Percentiles rank a stretch among this genome's conserved stretches.
phyloP scores from a whole-genome alignment of 2,329 filamentous ascomycete genomes.

The Canariomyces notabilis region DNA sequence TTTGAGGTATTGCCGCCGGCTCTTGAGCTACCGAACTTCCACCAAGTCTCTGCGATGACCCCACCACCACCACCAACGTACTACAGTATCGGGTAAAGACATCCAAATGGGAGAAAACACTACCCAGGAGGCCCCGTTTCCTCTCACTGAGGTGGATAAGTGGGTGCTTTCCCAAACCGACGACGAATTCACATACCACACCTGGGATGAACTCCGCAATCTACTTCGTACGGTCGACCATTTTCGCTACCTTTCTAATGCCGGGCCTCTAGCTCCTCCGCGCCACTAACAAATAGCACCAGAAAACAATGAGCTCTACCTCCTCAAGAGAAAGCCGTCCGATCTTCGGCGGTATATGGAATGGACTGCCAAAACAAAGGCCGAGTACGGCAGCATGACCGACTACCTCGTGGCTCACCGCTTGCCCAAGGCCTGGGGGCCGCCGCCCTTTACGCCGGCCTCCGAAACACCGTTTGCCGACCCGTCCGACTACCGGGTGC shows the following conservation, averaged over 20 bases:
- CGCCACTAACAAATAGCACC: slow-evolving; percentile 9
- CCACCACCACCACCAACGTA: slow-evolving; percentile 3
- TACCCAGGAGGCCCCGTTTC: slow-evolving; percentile 46
- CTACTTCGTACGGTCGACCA: slow-evolving; percentile 52
- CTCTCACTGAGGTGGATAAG: slow-evolving; percentile 54
- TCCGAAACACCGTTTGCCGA: slow-evolving; percentile 49
- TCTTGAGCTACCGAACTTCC: slow-evolving; percentile 9
- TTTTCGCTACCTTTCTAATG: slow-evolving; percentile 1
- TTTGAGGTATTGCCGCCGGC: no score
- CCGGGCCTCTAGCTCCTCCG: not conserved
- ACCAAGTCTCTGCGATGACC: slow-evolving; percentile 9
- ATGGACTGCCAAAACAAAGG: slow-evolving; percentile 66
- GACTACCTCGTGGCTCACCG: slow-evolving; percentile 71
- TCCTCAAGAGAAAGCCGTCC: slow-evolving; percentile 74
- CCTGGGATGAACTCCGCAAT: slow-evolving; percentile 67
- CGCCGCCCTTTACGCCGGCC: slow-evolving; percentile 49
- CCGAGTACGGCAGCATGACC: slow-evolving; percentile 73
- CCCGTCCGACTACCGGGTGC: slow-evolving; percentile 59
- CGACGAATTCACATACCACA: slow-evolving; percentile 62
- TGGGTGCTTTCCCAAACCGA: slow-evolving; percentile 61
- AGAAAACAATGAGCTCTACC: slow-evolving; percentile 60
- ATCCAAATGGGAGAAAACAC: slow-evolving; percentile 23
- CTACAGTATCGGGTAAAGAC: slow-evolving; percentile 14
- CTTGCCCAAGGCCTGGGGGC: slow-evolving; percentile 61
- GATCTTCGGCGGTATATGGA: slow-evolving; percentile 74